A percentile compares a stretch with the other conserved stretches of the same genome.
Evolutionary conservation across 2,329 filamentous ascomycete genomes (phyloP).

Genomic region (Ramichloridium luteum): DNA sequence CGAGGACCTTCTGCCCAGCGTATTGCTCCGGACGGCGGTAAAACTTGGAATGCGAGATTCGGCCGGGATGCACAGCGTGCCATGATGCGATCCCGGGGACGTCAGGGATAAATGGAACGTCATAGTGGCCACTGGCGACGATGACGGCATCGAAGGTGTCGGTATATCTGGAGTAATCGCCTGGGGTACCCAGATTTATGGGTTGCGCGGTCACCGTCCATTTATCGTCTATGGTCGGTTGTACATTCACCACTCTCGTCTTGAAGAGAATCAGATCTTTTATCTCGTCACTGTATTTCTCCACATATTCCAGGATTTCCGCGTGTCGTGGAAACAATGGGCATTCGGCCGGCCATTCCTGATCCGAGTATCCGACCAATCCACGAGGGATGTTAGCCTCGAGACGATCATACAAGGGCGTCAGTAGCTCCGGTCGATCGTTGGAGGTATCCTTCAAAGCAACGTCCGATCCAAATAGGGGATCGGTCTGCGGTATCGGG

Average conservation of each 20-base stretch:
- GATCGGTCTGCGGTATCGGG: slow-evolving; percentile 55
- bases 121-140: slow-evolving; percentile 38
- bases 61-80: slow-evolving; percentile 26
- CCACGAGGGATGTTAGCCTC: slow-evolving; percentile 78
- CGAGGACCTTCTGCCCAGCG: slow-evolving; percentile 56
- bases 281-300: slow-evolving; percentile 58
- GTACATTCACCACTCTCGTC: slow-evolving; percentile 54
- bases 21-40: slow-evolving; percentile 59
- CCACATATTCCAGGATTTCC: slow-evolving; percentile 61
- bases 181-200: too few species aligned
- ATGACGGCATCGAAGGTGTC: slow-evolving; percentile 42
- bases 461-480: slow-evolving; percentile 48
- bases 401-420: slow-evolving; percentile 68
- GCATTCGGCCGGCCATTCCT: slow-evolving; percentile 38
- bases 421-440: too few species aligned
- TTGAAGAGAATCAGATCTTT: slow-evolving; percentile 56
- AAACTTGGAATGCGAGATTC: slow-evolving; percentile 52
- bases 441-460: too few species aligned
- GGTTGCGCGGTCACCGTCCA: slow-evolving; percentile 50
- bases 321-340: slow-evolving; percentile 65
- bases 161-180: slow-evolving; percentile 18
- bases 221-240: slow-evolving; percentile 15
- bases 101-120: slow-evolving; percentile 33
- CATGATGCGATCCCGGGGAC: slow-evolving; percentile 32
- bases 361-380: slow-evolving; percentile 70